These are phyloP conservation scores for Penicillium maclennaniae DNA, from an alignment of 495 filamentous ascomycete species.

Conservation along the genomic window DNA sequence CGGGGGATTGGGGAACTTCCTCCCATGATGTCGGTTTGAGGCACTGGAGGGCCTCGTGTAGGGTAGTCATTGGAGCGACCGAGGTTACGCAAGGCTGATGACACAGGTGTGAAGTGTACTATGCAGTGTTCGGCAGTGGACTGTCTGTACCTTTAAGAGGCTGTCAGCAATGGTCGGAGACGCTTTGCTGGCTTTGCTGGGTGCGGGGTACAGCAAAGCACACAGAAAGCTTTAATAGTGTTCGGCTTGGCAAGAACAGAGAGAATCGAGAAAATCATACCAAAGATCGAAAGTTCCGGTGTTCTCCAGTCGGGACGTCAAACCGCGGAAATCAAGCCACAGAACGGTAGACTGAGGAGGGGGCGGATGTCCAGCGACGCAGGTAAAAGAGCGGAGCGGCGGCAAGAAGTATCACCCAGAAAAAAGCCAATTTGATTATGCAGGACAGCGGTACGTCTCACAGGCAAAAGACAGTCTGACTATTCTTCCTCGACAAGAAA, in stretches of 20 bases:
- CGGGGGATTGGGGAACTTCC: constrained; percentile 51
- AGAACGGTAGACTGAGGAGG: not conserved
- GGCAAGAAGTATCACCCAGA: not conserved
- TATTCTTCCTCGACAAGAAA: not conserved
- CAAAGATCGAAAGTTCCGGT: not conserved
- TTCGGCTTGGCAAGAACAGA: not conserved
- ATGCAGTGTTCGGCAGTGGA: not conserved
- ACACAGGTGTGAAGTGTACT: not conserved
- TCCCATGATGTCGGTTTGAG: constrained; percentile 70
- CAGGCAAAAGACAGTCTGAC: not conserved
- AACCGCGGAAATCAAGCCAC: not conserved
- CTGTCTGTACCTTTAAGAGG: not conserved
- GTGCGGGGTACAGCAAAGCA: not conserved
- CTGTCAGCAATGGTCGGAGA: not conserved
- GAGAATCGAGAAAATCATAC: not conserved
- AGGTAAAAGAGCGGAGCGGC: not conserved
- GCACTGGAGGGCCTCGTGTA: constrained; percentile 70
- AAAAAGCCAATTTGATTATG: not conserved
- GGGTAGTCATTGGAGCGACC: constrained; percentile 47
- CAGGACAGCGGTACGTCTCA: not conserved
- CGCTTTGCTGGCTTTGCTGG: not conserved
- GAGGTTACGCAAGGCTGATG: not conserved
- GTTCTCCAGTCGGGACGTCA: not conserved
- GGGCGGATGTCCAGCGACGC: not conserved
- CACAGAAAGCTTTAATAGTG: not conserved